A percentile compares a stretch with the other conserved stretches of the same genome.
Evolutionary conservation across 1,139 yeast species (phyloP).

Genomic region (Candida tunisiensis): DNA sequence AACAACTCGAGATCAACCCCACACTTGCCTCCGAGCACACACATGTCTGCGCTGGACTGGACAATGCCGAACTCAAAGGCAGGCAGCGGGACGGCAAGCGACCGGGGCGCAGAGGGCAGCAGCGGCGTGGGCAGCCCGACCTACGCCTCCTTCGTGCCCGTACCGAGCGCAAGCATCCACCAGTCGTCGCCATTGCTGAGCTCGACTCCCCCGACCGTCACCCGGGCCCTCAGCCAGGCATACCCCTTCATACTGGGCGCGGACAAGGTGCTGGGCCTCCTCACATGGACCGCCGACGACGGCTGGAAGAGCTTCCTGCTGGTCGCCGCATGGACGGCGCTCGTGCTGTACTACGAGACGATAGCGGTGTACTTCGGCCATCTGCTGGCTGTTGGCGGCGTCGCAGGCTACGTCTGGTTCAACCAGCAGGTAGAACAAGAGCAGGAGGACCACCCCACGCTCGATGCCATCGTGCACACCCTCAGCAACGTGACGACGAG

Average conservation of each 20-base stretch:
- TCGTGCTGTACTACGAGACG: slow-evolving; percentile 57
- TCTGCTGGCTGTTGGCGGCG: slow-evolving; percentile 46
- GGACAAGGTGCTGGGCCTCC: slow-evolving; percentile 48
- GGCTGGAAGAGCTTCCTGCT: slow-evolving; percentile 57
- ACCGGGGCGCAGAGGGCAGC: neutral
- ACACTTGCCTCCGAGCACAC: no score
- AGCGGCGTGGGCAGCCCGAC: slow-evolving; percentile 5
- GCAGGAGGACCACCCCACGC: slow-evolving; percentile 53
- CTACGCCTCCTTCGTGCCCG: slow-evolving; percentile 17
- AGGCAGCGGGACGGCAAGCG: neutral
- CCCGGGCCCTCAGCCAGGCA: slow-evolving; percentile 64
- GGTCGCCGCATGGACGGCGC: slow-evolving; percentile 36
- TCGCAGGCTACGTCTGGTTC: slow-evolving; percentile 45
- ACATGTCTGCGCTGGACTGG: neutral
- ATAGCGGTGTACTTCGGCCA: slow-evolving; percentile 71
- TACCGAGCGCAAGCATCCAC: slow-evolving; percentile 15
- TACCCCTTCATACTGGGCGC: slow-evolving; percentile 69
- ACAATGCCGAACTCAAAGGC: neutral
- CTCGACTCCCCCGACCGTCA: slow-evolving; percentile 75
- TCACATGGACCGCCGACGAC: slow-evolving; percentile 89
- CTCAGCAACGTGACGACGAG: slow-evolving; percentile 62
- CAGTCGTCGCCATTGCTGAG: slow-evolving; percentile 23
- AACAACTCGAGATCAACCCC: no score
- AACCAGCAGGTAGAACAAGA: slow-evolving; percentile 23
- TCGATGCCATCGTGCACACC: slow-evolving; percentile 78